Evolutionary conservation across 768 basidiomycete genomes (phyloP).

Genomic region (Lactarius pseudohatsudake): DNA sequence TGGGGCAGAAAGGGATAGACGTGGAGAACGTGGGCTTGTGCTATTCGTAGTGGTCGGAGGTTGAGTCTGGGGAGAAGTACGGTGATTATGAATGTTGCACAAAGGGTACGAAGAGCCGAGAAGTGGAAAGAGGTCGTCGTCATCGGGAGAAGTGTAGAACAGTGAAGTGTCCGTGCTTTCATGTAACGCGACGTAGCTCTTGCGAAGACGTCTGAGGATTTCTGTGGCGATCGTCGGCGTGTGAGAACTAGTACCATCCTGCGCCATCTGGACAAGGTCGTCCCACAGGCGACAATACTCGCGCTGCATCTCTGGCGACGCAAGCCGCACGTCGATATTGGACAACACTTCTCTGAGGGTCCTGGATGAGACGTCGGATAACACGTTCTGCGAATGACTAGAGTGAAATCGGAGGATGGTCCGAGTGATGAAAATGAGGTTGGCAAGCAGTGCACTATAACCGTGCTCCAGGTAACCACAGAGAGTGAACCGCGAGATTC

Average conservation of each 20-base stretch:
- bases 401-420: background rate
- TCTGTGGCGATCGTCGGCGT: background rate
- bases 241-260: background rate
- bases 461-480: background rate
- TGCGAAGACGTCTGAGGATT: background rate
- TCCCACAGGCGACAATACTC: slow-evolving; percentile 3
- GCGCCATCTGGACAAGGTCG: background rate
- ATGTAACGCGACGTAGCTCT: background rate
- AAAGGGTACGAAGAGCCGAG: background rate
- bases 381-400: too few species aligned
- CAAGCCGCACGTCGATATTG: background rate
- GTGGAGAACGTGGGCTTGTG: background rate
- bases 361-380: too few species aligned
- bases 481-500: too few species aligned
- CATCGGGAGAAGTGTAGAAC: background rate
- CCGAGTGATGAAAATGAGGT: background rate
- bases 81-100: background rate
- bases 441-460: background rate
- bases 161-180: background rate
- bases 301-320: slow-evolving; percentile 9
- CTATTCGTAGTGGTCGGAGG: background rate
- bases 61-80: background rate
- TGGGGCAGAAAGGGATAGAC: background rate
- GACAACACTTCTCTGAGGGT: too few species aligned
- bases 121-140: background rate